Percentiles rank a stretch among this genome's conserved stretches.
Evolutionary conservation across 1,139 yeast genomes (phyloP).

Genomic region (Saccharomyces hybrid): DNA sequence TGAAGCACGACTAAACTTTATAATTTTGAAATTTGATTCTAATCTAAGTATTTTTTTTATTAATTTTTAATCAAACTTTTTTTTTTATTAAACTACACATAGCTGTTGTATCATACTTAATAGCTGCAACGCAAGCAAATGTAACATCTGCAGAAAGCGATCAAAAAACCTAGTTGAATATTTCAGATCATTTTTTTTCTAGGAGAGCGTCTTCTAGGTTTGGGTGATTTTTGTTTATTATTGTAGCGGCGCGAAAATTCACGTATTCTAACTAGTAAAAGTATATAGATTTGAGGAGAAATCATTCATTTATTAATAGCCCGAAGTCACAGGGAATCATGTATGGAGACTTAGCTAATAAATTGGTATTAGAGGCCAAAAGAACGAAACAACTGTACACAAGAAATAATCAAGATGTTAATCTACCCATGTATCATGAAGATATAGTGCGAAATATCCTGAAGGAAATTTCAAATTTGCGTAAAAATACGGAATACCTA

Average conservation of each 20-base stretch:
- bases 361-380: constrained; percentile 77
- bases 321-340: constrained; percentile 32
- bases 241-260: not conserved
- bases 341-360: constrained; percentile 87
- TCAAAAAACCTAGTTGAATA: no score
- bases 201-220: no score
- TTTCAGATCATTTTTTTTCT: no score
- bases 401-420: constrained; percentile 13
- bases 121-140: not conserved
- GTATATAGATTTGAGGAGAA: not conserved
- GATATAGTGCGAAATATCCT: constrained; percentile 57
- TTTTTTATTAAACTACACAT: not conserved
- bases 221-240: no score
- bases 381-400: constrained; percentile 52
- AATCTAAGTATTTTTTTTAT: not conserved
- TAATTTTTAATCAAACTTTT: not conserved
- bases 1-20: constrained; percentile 44
- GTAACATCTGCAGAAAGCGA: not conserved
- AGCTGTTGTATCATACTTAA: not conserved
- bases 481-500: constrained; percentile 36
- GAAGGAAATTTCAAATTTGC: constrained; percentile 53
- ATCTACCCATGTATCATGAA: constrained; percentile 65
- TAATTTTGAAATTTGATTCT: not conserved
- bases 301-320: not conserved
- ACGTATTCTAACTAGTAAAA: not conserved